A percentile compares a stretch with the other conserved stretches of the same genome.
Evolutionary conservation across 257 asterid species (phyloP).

Genomic region (Ilex asprella): DNA sequence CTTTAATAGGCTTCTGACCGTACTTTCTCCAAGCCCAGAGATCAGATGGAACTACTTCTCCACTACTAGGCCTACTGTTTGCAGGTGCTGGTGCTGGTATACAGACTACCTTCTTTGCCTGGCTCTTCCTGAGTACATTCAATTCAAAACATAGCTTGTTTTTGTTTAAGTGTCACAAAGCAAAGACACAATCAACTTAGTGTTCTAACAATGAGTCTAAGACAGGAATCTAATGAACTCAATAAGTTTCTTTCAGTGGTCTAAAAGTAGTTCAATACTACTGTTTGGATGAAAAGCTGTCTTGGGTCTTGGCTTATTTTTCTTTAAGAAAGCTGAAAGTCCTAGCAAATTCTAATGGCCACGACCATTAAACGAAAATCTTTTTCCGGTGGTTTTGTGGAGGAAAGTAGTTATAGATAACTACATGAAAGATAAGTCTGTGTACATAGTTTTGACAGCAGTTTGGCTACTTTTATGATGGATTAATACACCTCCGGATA

Average conservation of each 20-base stretch:
- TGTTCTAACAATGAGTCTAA: no score
- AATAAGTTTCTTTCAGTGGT: no score
- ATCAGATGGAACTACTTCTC: slow-evolving; percentile 94
- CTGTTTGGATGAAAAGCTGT: no score
- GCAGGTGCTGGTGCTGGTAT: slow-evolving; percentile 92
- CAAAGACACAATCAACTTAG: no score
- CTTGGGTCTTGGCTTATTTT: no score
- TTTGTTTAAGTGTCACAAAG: no score
- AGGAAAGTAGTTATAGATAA: slow-evolving; percentile 11
- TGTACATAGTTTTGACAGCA: neutral
- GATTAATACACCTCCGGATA: neutral
- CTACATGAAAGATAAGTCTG: slow-evolving; percentile 19
- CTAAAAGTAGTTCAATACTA: no score
- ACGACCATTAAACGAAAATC: neutral
- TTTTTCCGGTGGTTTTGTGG: neutral
- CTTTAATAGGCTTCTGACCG: slow-evolving; percentile 97
- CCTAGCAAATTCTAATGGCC: slow-evolving; percentile 11
- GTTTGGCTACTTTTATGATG: slow-evolving; percentile 2
- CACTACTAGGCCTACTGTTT: slow-evolving; percentile 67
- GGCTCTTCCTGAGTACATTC: slow-evolving; percentile 54
- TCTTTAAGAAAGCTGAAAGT: slow-evolving; percentile 24
- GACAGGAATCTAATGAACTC: no score
- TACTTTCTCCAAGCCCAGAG: slow-evolving; percentile 99
- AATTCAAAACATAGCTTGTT: neutral
- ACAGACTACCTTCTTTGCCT: slow-evolving; percentile 87